Evolutionary conservation across 108 stramenopile species (phyloP).

Genomic region (Conticribra guillardii): DNA sequence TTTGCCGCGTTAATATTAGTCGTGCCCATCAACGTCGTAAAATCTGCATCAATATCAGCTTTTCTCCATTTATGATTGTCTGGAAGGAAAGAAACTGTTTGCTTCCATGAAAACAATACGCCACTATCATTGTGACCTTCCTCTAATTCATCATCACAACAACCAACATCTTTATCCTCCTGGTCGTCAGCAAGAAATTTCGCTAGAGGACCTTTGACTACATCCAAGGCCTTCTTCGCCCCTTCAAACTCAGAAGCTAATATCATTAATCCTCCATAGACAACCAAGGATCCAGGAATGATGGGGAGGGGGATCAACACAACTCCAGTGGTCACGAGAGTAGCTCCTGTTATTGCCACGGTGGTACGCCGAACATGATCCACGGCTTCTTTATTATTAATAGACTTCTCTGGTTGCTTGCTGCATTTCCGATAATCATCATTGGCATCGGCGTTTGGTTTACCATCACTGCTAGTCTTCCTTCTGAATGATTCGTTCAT

Average conservation of each 20-base stretch:
- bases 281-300: conserved; percentile 29
- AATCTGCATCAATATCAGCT: conserved; percentile 32
- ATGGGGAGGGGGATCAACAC: conserved; percentile 31
- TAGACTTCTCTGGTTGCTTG: not conserved
- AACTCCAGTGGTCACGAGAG: conserved; percentile 26
- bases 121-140: not conserved
- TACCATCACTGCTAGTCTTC: not conserved
- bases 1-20: too few species aligned
- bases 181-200: conserved; percentile 28
- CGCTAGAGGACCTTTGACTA: conserved; percentile 17
- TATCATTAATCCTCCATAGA: conserved; percentile 36
- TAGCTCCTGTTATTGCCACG: conserved; percentile 38
- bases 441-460: not conserved
- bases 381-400: not conserved
- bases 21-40: conserved; percentile 15
- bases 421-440: not conserved
- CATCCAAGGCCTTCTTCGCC: conserved; percentile 28
- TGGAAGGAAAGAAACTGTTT: conserved; percentile 1
- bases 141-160: conserved; percentile 8
- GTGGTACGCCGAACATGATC: not conserved
- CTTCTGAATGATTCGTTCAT: too few species aligned
- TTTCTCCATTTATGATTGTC: not conserved
- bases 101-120: conserved; percentile 4
- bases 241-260: conserved; percentile 41
- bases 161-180: too few species aligned